Percentiles rank a stretch among this genome's conserved stretches.
Evolutionary conservation across 768 basidiomycete genomes (phyloP).

Genomic region (Amanita molliuscula): DNA sequence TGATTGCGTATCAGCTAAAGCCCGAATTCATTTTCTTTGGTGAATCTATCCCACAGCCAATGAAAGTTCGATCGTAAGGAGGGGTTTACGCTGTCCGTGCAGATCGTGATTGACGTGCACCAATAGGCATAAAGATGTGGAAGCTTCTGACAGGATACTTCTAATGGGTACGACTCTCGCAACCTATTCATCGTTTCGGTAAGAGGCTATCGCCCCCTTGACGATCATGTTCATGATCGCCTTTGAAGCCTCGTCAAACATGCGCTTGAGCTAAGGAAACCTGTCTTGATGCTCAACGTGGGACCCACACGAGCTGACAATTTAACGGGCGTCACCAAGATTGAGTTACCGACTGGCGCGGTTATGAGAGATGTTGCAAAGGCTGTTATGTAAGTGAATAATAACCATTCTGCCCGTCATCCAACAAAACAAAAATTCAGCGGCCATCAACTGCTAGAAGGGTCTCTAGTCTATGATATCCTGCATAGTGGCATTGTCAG

Average conservation of each 20-base stretch:
- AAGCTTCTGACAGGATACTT: slow-evolving; percentile 56
- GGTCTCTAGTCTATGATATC: slow-evolving; percentile 40
- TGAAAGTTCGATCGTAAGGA: slow-evolving; percentile 66
- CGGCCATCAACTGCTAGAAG: slow-evolving; percentile 29
- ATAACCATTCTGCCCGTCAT: slow-evolving; percentile 4
- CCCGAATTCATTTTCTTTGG: slow-evolving; percentile 85
- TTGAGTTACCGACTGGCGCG: slow-evolving; percentile 67
- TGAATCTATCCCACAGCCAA: slow-evolving; percentile 62
- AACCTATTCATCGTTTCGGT: slow-evolving; percentile 90
- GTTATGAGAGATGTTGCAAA: slow-evolving; percentile 60
- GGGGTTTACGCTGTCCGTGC: background rate
- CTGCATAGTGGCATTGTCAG: slow-evolving; percentile 48
- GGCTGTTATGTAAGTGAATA: slow-evolving; percentile 37
- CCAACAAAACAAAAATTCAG: slow-evolving; percentile 20
- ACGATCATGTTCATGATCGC: background rate
- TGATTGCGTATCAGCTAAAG: slow-evolving; percentile 43
- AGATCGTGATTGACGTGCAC: background rate
- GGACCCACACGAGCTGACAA: slow-evolving; percentile 85
- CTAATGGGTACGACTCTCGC: slow-evolving; percentile 87
- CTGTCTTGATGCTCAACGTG: slow-evolving; percentile 73
- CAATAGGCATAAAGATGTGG: slow-evolving; percentile 47
- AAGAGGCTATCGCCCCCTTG: slow-evolving; percentile 6
- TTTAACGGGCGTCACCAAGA: slow-evolving; percentile 58
- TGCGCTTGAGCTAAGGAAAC: slow-evolving; percentile 66
- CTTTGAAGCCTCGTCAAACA: slow-evolving; percentile 63